Percentiles rank a stretch among this genome's conserved stretches.
Conservation (phyloP, 2,329 filamentous ascomycete species). For the Exophiala xenobiotica region DNA sequence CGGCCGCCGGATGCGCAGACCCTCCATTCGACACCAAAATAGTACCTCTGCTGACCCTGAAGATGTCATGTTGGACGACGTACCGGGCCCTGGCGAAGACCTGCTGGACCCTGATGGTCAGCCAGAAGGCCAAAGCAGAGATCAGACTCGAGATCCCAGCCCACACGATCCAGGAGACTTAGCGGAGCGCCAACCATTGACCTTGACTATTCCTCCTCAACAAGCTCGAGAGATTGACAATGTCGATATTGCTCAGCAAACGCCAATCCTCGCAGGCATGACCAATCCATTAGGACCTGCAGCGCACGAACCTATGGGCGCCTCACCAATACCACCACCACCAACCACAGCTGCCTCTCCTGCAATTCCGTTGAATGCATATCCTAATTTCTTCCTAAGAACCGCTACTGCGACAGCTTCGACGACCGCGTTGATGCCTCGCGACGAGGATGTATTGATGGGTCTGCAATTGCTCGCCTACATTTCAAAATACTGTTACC, state of each 20-base stretch:
- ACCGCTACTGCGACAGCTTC: conserved; percentile 66
- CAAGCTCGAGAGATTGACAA: conserved; percentile 83
- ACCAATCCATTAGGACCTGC: conserved; percentile 69
- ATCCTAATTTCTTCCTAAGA: conserved; percentile 78
- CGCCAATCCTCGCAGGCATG: conserved; percentile 79
- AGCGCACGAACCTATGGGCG: conserved; percentile 65
- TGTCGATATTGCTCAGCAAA: conserved; percentile 90
- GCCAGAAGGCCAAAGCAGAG: conserved; percentile 64
- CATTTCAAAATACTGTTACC: conserved; percentile 97
- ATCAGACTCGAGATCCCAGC: conserved; percentile 24
- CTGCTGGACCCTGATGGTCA: conserved; percentile 63
- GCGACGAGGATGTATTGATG: conserved; percentile 97
- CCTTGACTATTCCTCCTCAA: conserved; percentile 69
- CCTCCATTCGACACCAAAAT: conserved; percentile 84
- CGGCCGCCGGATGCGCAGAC: conserved; percentile 64
- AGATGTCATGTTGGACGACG: conserved; percentile 80
- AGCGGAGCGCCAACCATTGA: conserved; percentile 53
- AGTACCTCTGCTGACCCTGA: conserved; percentile 85
- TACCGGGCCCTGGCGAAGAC: conserved; percentile 61
- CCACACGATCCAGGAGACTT: conserved; percentile 20
- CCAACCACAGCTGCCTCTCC: conserved; percentile 68
- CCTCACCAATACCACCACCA: conserved; percentile 70
- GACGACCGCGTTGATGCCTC: conserved; percentile 85
- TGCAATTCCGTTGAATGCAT: conserved; percentile 66
- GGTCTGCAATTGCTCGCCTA: conserved; percentile 94